Evolutionary conservation across 768 basidiomycete genomes (phyloP).

Genomic region (Collybia mongolica): DNA sequence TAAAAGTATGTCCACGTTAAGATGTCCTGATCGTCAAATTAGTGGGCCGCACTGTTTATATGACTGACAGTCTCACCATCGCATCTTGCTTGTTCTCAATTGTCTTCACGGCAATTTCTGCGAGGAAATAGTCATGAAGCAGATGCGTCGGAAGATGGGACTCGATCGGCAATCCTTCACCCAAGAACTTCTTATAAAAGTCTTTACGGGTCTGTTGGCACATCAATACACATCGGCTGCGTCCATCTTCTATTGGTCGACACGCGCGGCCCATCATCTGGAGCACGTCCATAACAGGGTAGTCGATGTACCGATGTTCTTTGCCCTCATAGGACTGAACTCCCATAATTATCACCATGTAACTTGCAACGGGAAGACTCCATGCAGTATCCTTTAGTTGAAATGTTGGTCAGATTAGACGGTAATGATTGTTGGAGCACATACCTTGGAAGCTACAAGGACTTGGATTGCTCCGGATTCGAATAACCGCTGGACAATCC

Average conservation of each 20-base stretch:
- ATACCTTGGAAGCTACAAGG: conserved; percentile 88
- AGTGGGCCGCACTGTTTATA: not conserved
- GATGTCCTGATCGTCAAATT: conserved; percentile 62
- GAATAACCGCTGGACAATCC: conserved; percentile 90
- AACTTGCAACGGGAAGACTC: conserved; percentile 90
- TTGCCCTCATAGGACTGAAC: conserved; percentile 96
- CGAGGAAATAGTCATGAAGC: conserved; percentile 96
- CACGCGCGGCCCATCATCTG: conserved; percentile 99
- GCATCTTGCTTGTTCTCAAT: conserved; percentile 99
- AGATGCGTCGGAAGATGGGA: conserved; percentile 88
- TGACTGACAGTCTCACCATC: conserved; percentile 50
- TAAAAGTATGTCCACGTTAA: conserved; percentile 99
- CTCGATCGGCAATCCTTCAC: conserved; percentile 97
- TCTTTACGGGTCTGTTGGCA: conserved; percentile 97
- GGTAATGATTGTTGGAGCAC: not conserved
- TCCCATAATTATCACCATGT: conserved; percentile 99
- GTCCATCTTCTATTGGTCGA: conserved; percentile 83
- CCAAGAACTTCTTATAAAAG: conserved; percentile 98
- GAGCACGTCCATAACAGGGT: conserved; percentile 96
- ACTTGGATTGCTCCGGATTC: conserved; percentile 94
- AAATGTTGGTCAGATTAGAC: not conserved
- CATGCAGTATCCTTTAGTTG: conserved; percentile 83
- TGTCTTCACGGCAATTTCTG: conserved; percentile 97
- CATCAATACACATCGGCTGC: conserved; percentile 94
- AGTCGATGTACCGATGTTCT: conserved; percentile 97